Evolutionary conservation across 257 asterid genomes (phyloP).

Genomic region (Petunia axillaris): DNA sequence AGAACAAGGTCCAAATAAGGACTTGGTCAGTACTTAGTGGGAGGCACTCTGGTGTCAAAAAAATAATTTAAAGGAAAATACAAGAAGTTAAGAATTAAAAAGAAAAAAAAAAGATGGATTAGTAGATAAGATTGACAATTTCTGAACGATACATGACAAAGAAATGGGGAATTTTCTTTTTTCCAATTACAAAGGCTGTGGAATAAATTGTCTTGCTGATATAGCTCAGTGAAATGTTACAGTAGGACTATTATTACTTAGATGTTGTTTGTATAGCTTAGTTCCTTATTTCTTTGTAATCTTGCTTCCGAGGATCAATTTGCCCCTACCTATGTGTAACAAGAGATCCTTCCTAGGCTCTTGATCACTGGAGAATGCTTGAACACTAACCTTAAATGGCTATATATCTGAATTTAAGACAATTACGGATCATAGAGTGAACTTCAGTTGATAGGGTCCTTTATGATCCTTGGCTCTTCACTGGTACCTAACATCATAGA

Average conservation of each 20-base stretch:
- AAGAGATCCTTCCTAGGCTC: too few species aligned
- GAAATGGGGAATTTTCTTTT: background rate
- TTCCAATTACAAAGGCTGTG: background rate
- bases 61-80: background rate
- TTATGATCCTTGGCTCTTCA: background rate
- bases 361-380: too few species aligned
- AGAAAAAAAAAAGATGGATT: background rate
- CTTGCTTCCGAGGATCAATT: too few species aligned
- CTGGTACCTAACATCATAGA: too few species aligned
- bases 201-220: background rate
- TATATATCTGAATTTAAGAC: too few species aligned
- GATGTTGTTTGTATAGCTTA: too few species aligned
- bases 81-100: background rate
- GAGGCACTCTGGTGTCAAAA: background rate
- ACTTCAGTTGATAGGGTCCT: background rate
- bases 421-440: background rate
- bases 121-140: background rate
- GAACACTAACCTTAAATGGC: too few species aligned
- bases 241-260: too few species aligned
- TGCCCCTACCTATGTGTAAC: too few species aligned
- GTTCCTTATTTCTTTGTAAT: too few species aligned
- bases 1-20: slow-evolving; percentile 9
- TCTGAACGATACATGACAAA: background rate
- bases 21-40: slow-evolving; percentile 3
- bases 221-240: background rate